Conservation (phyloP, 2,329 filamentous ascomycete genomes). For the Lachnellula subtilissima region DNA sequence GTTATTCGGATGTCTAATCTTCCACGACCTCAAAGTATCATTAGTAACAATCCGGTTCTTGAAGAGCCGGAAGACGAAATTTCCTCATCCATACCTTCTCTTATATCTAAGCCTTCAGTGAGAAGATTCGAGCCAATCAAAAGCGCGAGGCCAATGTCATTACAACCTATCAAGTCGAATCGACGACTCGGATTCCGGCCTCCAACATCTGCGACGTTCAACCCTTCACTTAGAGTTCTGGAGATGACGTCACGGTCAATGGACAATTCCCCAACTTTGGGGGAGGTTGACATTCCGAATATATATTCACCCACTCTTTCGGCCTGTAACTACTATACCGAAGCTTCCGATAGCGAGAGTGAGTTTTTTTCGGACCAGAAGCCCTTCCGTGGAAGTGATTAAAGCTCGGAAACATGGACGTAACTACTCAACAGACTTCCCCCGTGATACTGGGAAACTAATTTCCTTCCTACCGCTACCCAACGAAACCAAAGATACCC, state of each 20-base stretch:
- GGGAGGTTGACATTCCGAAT: neutral
- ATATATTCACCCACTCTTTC: conserved; percentile 21
- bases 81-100: conserved; percentile 5
- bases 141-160: conserved; percentile 8
- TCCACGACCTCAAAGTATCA: conserved; percentile 16
- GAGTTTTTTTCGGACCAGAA: conserved; percentile 18
- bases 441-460: neutral
- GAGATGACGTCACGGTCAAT: neutral
- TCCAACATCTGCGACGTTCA: conserved; percentile 21
- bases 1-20: conserved; percentile 25
- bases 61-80: conserved; percentile 24
- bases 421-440: conserved; percentile 10
- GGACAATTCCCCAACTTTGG: conserved; percentile 3
- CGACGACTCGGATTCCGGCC: conserved; percentile 11
- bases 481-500: neutral
- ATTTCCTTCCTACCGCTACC: conserved; percentile 8
- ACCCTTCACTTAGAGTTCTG: conserved; percentile 14
- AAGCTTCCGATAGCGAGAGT: conserved; percentile 11
- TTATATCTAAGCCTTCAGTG: conserved; percentile 6
- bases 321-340: conserved; percentile 20
- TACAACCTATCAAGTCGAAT: conserved; percentile 7
- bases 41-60: conserved; percentile 17
- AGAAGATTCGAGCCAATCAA: conserved; percentile 11
- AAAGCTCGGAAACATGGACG: conserved; percentile 14
- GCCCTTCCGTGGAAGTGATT: neutral